These are phyloP conservation scores for Hamamelis virginiana DNA, from an alignment of 164 flowering plant species.

Conservation along the genomic window DNA sequence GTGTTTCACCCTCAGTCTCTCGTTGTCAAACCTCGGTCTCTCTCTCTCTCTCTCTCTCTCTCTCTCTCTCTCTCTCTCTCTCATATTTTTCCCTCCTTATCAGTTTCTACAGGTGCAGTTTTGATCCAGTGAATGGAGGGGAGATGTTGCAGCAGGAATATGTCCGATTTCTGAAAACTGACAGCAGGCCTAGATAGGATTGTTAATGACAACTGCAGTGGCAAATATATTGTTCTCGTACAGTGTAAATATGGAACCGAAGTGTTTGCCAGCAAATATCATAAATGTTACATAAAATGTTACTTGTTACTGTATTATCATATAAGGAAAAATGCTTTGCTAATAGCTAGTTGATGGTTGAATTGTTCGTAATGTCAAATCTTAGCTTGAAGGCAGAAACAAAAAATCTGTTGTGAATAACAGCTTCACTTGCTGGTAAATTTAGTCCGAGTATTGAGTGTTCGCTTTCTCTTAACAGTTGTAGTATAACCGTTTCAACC, in stretches of 20 bases:
- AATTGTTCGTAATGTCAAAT: not conserved
- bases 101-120: conserved; percentile 91
- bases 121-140: conserved; percentile 83
- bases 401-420: no score
- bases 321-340: not conserved
- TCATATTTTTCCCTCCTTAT: conserved; percentile 4
- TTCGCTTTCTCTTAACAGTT: no score
- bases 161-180: conserved; percentile 66
- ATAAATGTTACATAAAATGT: not conserved
- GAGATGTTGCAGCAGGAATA: conserved; percentile 81
- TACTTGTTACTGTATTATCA: conserved; percentile 1
- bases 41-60: not conserved
- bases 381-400: no score
- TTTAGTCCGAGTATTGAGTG: no score
- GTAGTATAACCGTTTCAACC: no score
- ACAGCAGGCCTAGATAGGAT: conserved; percentile 29
- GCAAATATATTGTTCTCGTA: not conserved
- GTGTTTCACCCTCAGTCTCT: not conserved
- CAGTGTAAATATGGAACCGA: conserved; percentile 16
- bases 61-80: not conserved
- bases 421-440: no score
- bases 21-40: not conserved
- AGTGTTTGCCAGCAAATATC: conserved; percentile 13
- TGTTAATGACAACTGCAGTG: not conserved
- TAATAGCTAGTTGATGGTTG: not conserved